Base-by-base conservation (phyloP, 805 yeast genomes). In the Debaryomyces hansenii region DNA sequence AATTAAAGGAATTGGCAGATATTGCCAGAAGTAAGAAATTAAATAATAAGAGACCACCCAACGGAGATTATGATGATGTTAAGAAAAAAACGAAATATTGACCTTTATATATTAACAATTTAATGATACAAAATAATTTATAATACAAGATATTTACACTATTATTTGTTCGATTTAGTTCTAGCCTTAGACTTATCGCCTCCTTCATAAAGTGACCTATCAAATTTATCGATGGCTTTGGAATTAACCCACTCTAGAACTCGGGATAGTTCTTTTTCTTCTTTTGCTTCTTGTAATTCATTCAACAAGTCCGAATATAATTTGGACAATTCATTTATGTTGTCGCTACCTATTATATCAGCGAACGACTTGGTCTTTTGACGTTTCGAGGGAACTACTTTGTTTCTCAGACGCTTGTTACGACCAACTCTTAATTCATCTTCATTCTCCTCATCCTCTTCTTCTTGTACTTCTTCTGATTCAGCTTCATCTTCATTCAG, bases 211-310 rank as follows among this genome's bases (percentile, higher is more conserved):
- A 83, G 80, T 0, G 76, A 64, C 48, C 73, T 71, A 4, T 82
- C 87, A 12, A 72, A 63, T 35, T 62, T 59, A 10, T 80, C 84
- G 12, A 75, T 52, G 1, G 88, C 87, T 14, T 72, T 64, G 7
- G 81, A 73, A 55, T 84, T 84, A 20, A 81, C 82, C 88, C 89
- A 84, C 46, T 79, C 81, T 2, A 74, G 57, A 28, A 82, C 80
- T 43, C 83, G 63, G 16, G 69, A 66, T 42, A 67, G 56, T 47
- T 72, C 80, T 44, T 75, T 66, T 18, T 75, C 73, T 11, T 64
- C 59, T 39, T 60, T 57, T 49, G 75, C 56, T 9, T 62, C 59
- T 1, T 53, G 60, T 45, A 79, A 53, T 31, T 60, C 57, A 20
- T 54, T 45, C 47, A 63, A 42, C 55, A 77, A 52, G 45, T 66